These are phyloP conservation scores for Neurospora terricola DNA, from an alignment of 495 filamentous ascomycete species.

Conservation along the genomic window DNA sequence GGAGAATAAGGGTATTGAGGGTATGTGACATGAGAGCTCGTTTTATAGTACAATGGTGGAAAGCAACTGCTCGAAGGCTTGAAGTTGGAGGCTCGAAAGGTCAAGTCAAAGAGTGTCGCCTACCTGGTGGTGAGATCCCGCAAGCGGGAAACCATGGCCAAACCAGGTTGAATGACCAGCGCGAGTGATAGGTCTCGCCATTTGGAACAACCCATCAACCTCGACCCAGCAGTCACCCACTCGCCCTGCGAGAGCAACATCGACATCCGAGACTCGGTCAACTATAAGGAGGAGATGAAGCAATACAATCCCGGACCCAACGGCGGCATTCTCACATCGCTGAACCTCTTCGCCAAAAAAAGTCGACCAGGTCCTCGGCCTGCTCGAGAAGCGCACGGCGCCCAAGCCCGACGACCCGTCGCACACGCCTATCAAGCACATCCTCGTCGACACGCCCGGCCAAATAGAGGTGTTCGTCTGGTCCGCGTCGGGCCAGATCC, in stretches of 20 bases:
- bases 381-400: constrained; percentile 77
- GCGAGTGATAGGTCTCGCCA: too few species aligned
- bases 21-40: too few species aligned
- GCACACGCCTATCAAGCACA: constrained; percentile 62
- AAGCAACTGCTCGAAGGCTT: too few species aligned
- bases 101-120: too few species aligned
- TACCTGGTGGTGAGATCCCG: too few species aligned
- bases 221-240: constrained; percentile 86
- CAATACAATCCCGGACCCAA: constrained; percentile 97
- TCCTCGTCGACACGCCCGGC: constrained; percentile 89
- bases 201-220: constrained; percentile 49
- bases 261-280: constrained; percentile 95
- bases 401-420: constrained; percentile 51
- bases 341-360: constrained; percentile 96
- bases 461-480: constrained; percentile 99
- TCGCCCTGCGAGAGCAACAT: constrained; percentile 99
- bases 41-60: too few species aligned
- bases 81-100: too few species aligned
- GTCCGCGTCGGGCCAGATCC: constrained; percentile 85
- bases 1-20: too few species aligned
- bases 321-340: constrained; percentile 86
- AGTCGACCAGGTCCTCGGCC: constrained; percentile 81
- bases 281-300: constrained; percentile 99
- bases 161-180: too few species aligned
- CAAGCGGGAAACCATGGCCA: too few species aligned